Evolutionary conservation across 2,329 filamentous ascomycete genomes (phyloP).

Genomic region (Apiospora arundinis): DNA sequence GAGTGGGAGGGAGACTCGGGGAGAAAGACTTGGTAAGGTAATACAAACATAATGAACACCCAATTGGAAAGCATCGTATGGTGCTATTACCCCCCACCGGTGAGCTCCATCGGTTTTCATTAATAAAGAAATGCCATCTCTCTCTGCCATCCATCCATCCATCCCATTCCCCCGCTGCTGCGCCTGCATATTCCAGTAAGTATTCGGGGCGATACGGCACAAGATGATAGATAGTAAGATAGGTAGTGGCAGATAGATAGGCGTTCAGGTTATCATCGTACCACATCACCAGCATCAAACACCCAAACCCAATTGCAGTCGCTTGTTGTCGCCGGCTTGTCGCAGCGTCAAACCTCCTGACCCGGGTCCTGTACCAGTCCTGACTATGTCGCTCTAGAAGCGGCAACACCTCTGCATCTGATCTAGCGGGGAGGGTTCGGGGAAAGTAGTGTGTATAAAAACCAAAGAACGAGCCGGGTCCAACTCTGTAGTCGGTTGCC

Average conservation of each 20-base stretch:
- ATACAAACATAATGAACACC: constrained; percentile 9
- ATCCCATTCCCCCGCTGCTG: constrained; percentile 1
- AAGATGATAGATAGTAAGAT: not conserved
- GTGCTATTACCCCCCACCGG: constrained; percentile 10
- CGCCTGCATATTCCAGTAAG: not conserved
- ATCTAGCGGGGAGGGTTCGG: not conserved
- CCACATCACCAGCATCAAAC: constrained; percentile 11
- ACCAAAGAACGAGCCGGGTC: not conserved
- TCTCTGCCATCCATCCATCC: no score
- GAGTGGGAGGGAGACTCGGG: not conserved
- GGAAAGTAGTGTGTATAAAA: not conserved
- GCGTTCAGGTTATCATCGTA: constrained; percentile 11
- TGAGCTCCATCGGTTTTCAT: constrained; percentile 6
- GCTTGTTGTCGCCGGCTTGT: not conserved
- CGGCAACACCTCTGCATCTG: not conserved
- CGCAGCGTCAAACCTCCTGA: constrained; percentile 2
- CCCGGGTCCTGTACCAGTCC: not conserved
- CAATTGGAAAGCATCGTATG: constrained; percentile 7
- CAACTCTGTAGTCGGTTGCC: not conserved
- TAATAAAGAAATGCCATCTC: not conserved
- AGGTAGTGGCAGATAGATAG: not conserved
- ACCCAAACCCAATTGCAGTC: not conserved
- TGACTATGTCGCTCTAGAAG: not conserved
- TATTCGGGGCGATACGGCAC: not conserved
- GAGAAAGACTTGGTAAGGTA: not conserved